Base-by-base conservation (phyloP, 2,329 filamentous ascomycete genomes). In the Nothophaeocryptopus gaeumannii region DNA sequence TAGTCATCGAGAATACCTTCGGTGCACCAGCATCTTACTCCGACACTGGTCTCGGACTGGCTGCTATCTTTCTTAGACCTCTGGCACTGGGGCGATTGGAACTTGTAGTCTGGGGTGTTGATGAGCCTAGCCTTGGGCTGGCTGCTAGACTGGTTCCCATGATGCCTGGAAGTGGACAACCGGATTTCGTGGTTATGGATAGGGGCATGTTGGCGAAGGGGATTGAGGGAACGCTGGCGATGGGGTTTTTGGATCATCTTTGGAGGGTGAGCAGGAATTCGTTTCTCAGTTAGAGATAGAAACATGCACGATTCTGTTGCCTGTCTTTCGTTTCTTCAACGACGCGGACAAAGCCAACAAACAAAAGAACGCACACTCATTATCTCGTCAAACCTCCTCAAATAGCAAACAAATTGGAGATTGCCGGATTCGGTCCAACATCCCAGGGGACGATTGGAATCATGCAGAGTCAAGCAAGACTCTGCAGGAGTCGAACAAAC, bases 111-210 rank as follows among this genome's bases (percentile, higher is more conserved):
- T 83, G 79, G 80, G 80, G 78, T 12, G 59, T 61, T 16, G 75
- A 80, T 63, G 63, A 66, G 15, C 64, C 68, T 15, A 75, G 74
- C 5, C 63, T 82, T 39, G 65, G 68, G 30, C 71, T 75, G 47
- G 79, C 78, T 35, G 73, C 76, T 4, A 71, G 79, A 29, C 65
- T 83, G 33, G 69, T 81, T 16, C 80, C 80, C 0, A 75, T 77
- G 56, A 63, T 81, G 44, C 78, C 79, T 13, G 80, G 80, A 8
- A 75, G 74, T 41, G 78, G 79, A 0, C 77, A 80, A 56, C 79
- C 80, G 10, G 79, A 83, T 56, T 82, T 81, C 57, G 68, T 82
- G 4, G 62, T 83, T 2, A 57, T 78, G 26, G 70, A 74, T 37
- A 59, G 67, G 45, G 69, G 64, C 16, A 74, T 74, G 61, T 68